Percentiles rank a stretch among this genome's conserved stretches.
phyloP scores from a whole-genome alignment of 768 basidiomycete species.

The Cubamyces sp. region DNA sequence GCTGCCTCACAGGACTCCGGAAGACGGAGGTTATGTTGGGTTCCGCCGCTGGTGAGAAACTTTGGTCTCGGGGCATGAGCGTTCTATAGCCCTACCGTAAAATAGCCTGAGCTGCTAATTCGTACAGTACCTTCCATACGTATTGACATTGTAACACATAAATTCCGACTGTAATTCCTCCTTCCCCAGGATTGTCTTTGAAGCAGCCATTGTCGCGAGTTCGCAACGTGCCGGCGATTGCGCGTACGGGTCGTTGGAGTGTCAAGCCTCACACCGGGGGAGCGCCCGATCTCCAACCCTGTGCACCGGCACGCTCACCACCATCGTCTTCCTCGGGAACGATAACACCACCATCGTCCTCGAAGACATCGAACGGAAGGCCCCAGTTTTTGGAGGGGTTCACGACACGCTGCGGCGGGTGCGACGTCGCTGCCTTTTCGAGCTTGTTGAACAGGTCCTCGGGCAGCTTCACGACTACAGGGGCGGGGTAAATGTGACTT shows the following conservation, averaged over 20 bases:
- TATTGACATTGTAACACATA: too few relatives aligned
- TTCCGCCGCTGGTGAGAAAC: too few relatives aligned
- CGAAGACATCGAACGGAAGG: slow-evolving; percentile 64
- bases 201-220: too few relatives aligned
- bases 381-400: slow-evolving; percentile 68
- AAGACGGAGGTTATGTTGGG: too few relatives aligned
- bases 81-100: too few relatives aligned
- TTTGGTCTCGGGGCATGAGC: too few relatives aligned
- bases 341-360: slow-evolving; percentile 39
- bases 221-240: too few relatives aligned
- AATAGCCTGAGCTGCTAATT: too few relatives aligned
- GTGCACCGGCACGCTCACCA: slow-evolving; percentile 4
- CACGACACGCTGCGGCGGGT: slow-evolving; percentile 56
- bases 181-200: too few relatives aligned
- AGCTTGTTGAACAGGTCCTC: slow-evolving; percentile 45
- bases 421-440: slow-evolving; percentile 55
- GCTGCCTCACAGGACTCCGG: too few relatives aligned
- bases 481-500: not conserved
- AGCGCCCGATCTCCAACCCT: slow-evolving; percentile 5
- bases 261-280: not conserved
- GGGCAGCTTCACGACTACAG: slow-evolving; percentile 39
- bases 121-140: too few relatives aligned
- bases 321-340: slow-evolving; percentile 15
- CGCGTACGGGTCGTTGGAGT: not conserved
- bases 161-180: too few relatives aligned